Base-by-base conservation (phyloP, 306 rosid genomes). In the Canavalia gladiata region DNA sequence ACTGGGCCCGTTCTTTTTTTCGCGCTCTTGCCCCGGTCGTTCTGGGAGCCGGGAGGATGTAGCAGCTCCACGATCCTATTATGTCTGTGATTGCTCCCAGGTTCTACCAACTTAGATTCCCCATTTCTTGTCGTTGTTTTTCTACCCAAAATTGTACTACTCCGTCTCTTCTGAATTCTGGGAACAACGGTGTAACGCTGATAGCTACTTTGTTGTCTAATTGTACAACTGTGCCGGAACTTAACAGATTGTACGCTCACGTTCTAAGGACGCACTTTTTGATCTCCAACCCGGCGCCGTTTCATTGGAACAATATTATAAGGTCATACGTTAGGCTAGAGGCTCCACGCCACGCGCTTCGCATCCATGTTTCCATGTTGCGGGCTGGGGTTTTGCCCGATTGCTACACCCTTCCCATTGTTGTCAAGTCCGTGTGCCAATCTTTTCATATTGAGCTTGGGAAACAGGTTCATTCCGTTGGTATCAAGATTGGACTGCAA, bases 231-330 rank as follows among this genome's bases (percentile, higher is more conserved):
- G 2, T 91, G 25, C 54, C 28, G 34, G 65, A 89, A 63, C 62
- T 93, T 60, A 79, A 86, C 75, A 83, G 74, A 75, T 12, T 87
- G 29, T 70, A 86, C 72, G 90, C 90, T 41, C 89, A 58, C 56
- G 33, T 90, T 35, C 64, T 90, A 49, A 77, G 77, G 73, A 88
- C 90, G 75, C 82, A 77, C 3, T 69, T 86, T 75, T 76, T 92
- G 5, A 80, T 81, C 31, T 45, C 81, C 31, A 77, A 84, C 81
- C 73, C 84, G n/a, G 85, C 88, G 30, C 80, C 92, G 5, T 89
- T 91, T 72, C 79, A 88, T 60, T 92, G 95, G 94, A 92, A 92
- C 87, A 92, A 87, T 28, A 74, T 90, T 33, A 85, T 88, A 45
- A 81, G 97, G 37, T 85, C 91, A 18, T 93, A 93, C 83, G 84